These are phyloP conservation scores for Blepharisma stoltei DNA, from an alignment of 73 alveolate genomes.

Conservation along the genomic window DNA sequence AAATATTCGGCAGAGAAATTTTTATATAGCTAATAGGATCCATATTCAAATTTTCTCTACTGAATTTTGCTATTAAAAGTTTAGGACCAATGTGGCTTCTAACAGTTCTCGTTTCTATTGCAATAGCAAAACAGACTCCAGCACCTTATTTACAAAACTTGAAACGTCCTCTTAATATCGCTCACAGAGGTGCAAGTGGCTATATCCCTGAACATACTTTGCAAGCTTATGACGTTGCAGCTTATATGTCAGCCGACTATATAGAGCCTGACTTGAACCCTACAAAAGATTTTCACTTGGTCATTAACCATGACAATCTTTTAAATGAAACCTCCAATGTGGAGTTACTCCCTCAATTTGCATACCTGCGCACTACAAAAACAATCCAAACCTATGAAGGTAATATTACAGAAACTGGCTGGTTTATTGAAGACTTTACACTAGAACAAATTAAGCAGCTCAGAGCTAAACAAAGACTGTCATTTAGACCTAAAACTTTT, in stretches of 20 bases:
- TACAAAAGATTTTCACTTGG: conserved; percentile 48
- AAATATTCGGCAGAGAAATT: too few relatives aligned
- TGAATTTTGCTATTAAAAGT: too few relatives aligned
- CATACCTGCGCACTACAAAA: conserved; percentile 31
- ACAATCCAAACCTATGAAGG: conserved; percentile 22
- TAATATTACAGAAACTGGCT: conserved; percentile 28
- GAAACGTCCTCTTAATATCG: conserved; percentile 44
- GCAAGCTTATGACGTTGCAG: conserved; percentile 49
- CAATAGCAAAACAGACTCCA: neutral
- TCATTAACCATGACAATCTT: conserved; percentile 51
- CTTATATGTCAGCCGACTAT: conserved; percentile 53
- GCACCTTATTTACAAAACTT: conserved; percentile 23
- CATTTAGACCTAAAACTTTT: conserved; percentile 23
- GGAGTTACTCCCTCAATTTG: conserved; percentile 28
- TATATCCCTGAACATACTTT: conserved; percentile 62
- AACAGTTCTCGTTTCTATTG: too few relatives aligned
- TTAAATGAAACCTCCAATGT: conserved; percentile 46
- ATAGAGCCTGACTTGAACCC: conserved; percentile 60
- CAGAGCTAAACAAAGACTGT: conserved; percentile 34
- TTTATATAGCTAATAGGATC: too few relatives aligned
- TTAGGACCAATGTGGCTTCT: too few relatives aligned
- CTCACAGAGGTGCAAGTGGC: conserved; percentile 71
- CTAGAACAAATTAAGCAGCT: conserved; percentile 36
- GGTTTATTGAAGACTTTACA: conserved; percentile 45
- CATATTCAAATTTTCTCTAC: too few relatives aligned